These are phyloP conservation scores for Phialocephala sp. DNA, from an alignment of 2,329 filamentous ascomycete genomes.

Conservation along the genomic window DNA sequence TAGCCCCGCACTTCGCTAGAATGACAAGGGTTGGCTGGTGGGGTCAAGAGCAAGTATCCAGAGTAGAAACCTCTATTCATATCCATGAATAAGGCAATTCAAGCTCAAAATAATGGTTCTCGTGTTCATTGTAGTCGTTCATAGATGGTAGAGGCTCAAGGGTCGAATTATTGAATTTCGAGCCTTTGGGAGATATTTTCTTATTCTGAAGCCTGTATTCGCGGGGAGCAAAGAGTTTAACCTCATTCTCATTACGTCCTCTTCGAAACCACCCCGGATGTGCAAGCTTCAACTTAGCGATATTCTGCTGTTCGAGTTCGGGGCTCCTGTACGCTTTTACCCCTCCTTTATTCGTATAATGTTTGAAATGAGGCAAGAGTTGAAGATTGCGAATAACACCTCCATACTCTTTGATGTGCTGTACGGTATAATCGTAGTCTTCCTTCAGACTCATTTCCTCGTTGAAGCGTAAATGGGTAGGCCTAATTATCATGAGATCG, in stretches of 20 bases:
- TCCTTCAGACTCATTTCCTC: not conserved
- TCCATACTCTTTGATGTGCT: conserved; percentile 14
- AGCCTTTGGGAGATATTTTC: not conserved
- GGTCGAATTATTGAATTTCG: too few relatives aligned
- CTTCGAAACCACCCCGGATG: conserved; percentile 13
- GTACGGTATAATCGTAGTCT: conserved; percentile 12
- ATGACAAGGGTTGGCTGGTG: too few relatives aligned
- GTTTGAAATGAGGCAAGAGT: not conserved
- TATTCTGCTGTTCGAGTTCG: not conserved
- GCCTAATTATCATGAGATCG: conserved; percentile 2
- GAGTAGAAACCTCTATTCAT: too few relatives aligned
- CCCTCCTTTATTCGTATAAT: conserved; percentile 2
- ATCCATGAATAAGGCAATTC: too few relatives aligned
- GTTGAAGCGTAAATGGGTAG: not conserved
- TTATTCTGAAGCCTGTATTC: not conserved
- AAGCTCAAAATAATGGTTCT: too few relatives aligned
- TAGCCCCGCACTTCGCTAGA: too few relatives aligned
- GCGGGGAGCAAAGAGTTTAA: not conserved
- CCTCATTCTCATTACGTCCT: not conserved
- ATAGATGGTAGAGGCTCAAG: too few relatives aligned
- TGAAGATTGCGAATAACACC: conserved; percentile 4
- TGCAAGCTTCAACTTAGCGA: not conserved
- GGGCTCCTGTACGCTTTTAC: not conserved
- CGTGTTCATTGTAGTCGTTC: too few relatives aligned
- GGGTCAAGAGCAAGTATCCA: too few relatives aligned